Percentiles rank a stretch among this genome's conserved stretches.
Conservation (phyloP, 2,329 filamentous ascomycete genomes). For the Nemania bipapillata region DNA sequence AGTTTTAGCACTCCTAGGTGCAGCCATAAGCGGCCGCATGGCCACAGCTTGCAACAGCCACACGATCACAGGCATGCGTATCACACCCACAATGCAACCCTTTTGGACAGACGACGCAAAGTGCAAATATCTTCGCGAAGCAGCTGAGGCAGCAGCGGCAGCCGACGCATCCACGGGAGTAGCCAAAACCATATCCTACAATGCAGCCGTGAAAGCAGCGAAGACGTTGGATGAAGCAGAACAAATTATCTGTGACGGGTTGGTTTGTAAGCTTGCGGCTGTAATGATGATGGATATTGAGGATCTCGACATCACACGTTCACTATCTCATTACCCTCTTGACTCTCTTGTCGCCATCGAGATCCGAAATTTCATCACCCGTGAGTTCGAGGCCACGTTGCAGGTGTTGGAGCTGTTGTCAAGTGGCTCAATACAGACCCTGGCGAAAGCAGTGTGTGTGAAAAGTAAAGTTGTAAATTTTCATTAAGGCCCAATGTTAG, state of each 20-base stretch:
- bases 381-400: slow-evolving; percentile 62
- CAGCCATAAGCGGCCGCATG: slow-evolving; percentile 61
- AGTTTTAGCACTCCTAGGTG: slow-evolving; percentile 64
- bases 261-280: slow-evolving; percentile 60
- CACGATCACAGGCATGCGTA: slow-evolving; percentile 65
- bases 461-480: slow-evolving; percentile 58
- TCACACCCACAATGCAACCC: slow-evolving; percentile 59
- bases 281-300: slow-evolving; percentile 62
- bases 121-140: slow-evolving; percentile 61
- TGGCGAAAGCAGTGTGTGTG: slow-evolving; percentile 60
- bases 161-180: slow-evolving; percentile 46
- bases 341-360: slow-evolving; percentile 63
- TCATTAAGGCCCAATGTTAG: slow-evolving; percentile 10
- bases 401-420: slow-evolving; percentile 67
- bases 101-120: slow-evolving; percentile 67
- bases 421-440: slow-evolving; percentile 61
- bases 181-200: slow-evolving; percentile 56
- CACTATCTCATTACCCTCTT: slow-evolving; percentile 57
- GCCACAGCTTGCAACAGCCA: slow-evolving; percentile 59
- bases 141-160: slow-evolving; percentile 54
- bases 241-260: slow-evolving; percentile 57
- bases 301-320: slow-evolving; percentile 60
- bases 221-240: slow-evolving; percentile 59
- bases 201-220: slow-evolving; percentile 57
- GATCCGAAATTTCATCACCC: slow-evolving; percentile 63